Evolutionary conservation across 2,329 filamentous ascomycete genomes (phyloP), one percentile per base, ranked within the genome.

Genomic region (Fusarium zealandicum): DNA sequence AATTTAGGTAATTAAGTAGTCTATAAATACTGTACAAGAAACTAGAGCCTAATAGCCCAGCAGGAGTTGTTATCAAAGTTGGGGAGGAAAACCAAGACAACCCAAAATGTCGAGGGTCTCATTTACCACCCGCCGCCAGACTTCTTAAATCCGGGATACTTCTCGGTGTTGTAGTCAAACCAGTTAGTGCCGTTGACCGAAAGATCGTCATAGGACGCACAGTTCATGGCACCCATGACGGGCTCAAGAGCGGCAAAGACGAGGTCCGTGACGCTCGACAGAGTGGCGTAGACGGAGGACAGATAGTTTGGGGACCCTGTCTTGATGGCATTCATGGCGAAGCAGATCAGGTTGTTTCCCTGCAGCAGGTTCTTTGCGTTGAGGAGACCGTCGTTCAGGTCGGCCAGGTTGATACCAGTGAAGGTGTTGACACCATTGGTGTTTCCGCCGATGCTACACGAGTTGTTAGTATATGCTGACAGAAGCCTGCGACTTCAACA

Each of bases 381-480:
- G 56, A 77, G 75, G 1, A 81, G 66, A 31, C 78, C 78, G 16
- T 76, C 73, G 5, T 77, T 78, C 12, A 81, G 28, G 48, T 80
- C 68, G 2, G 57, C 51, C 2, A 80, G 28, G 56, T 78, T 69
- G 46, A 84, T 62, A 5, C 79, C 79, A 5, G 76, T 71, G 59
- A 83, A 84, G 17, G 74, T 78, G 68, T 84, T 79, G 17, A 79
- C 74, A 3, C 71, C 73, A 14, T 81, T 79, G 5, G 76, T 75
- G 59, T 84, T 84, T 9, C 82, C 82, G 9, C 82, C 82, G 13
- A 84, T 74, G 54, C 72, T 76, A 18, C 6, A 3, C 25, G 3
- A 9, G n/a, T n/a, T 10, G 12, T 59, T 44, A 58, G 44, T 3
- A n/a, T n/a, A n/a, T n/a, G n/a, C n/a, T n/a, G n/a, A 7, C 1